Conservation (phyloP, 768 basidiomycete species). For the Flagelloscypha sp. region DNA sequence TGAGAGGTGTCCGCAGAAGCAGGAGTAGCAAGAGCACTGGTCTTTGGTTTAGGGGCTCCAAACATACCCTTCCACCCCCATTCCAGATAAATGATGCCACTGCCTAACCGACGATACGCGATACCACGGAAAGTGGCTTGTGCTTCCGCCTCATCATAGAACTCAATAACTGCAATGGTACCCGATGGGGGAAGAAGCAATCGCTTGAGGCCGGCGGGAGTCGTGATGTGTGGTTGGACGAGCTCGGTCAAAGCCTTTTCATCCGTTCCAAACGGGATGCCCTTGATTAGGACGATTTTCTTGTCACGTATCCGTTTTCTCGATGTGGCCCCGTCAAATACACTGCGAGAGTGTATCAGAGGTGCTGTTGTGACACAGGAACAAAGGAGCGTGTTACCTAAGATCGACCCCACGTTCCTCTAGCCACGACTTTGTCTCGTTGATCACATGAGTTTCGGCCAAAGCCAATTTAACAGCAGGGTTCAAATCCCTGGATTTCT, state of each 20-base stretch:
- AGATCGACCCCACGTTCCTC: slow-evolving; percentile 67
- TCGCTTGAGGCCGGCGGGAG: too few species aligned
- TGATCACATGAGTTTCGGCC: slow-evolving; percentile 93
- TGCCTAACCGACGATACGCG: slow-evolving; percentile 82
- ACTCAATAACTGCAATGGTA: slow-evolving; percentile 89
- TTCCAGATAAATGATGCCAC: slow-evolving; percentile 87
- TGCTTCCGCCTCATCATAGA: slow-evolving; percentile 63
- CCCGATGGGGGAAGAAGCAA: slow-evolving; percentile 87
- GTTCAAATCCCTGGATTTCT: slow-evolving; percentile 69
- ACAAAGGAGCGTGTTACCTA: too few species aligned
- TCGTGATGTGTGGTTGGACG: slow-evolving; percentile 68
- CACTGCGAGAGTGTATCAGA: too few species aligned
- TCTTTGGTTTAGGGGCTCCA: slow-evolving; percentile 17
- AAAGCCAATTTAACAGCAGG: slow-evolving; percentile 92
- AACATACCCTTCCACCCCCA: slow-evolving; percentile 87
- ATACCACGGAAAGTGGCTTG: slow-evolving; percentile 70
- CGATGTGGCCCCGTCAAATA: too few species aligned
- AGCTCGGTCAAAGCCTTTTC: slow-evolving; percentile 66
- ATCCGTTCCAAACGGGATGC: slow-evolving; percentile 89
- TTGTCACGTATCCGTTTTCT: too few species aligned
- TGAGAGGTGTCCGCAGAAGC: slow-evolving; percentile 15
- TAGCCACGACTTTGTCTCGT: slow-evolving; percentile 88
- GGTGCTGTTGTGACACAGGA: slow-evolving; percentile 38
- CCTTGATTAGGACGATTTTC: slow-evolving; percentile 90
- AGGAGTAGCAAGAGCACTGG: slow-evolving; percentile 7